Base-by-base conservation (phyloP, 2,329 filamentous ascomycete genomes). In the Microdochium bolleyi region DNA sequence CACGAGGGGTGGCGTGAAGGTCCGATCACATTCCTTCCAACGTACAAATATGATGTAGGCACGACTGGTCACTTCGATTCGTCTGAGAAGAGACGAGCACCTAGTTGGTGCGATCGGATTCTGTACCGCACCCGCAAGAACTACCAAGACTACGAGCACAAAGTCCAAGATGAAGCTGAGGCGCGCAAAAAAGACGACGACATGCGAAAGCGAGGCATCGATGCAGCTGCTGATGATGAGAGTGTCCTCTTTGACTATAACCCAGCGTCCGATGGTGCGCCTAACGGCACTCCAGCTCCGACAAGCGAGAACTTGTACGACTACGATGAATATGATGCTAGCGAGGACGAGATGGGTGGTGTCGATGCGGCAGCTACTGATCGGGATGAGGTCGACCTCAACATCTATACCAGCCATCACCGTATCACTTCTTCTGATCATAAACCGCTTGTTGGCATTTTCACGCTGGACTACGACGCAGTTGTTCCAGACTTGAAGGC, bases 21-120 rank as follows among this genome's bases (percentile, higher is more conserved):
- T 0, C 77, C 83, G 1, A 92, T 99, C 53, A 82, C 82, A 1
- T 99, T 99, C 63, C 67, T 97, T 16, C 94, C 94, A 1, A 95
- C 94, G 0, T 99, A 99, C 70, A 99, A 99, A 68, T 99, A 99
- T 61, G 95, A 99, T 62, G 78, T 96, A 25, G 94, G 94, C n/a
- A 95, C 88, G 27, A 83, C 96, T 30, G 89, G 89, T 2, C 80
- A 91, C 27, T 99, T 96, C 65, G 95, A 99, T 70, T 90, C 92
- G 0, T 96, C 92, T 59, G 94, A 97, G 65, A 99, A 99, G 73
- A 86, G 86, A 57, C 82, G 95, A 51, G 87, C 89, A 2, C 94
- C 94, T 2, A 96, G 91, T 65, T 99, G 94, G 92, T 99, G 94
- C 66, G 94, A 99, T 70, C 87, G 94, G 16, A 92, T 99, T 48